Evolutionary conservation across 805 yeast species (phyloP), one percentile per base, ranked within the genome.

Genomic region (Schwanniomyces sp.): DNA sequence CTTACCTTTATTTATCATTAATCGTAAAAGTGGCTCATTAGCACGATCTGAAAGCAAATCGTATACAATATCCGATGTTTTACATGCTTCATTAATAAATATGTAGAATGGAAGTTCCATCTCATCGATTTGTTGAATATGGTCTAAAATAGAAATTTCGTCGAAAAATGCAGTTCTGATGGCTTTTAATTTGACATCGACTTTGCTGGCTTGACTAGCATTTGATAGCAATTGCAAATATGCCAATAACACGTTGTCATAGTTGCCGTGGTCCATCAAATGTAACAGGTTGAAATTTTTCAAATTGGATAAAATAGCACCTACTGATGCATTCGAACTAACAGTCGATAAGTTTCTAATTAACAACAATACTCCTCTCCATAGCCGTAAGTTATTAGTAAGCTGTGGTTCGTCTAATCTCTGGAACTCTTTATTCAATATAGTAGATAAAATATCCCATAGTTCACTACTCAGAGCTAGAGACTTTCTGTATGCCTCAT

Each of bases 351-450:
- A 52, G 53, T 80, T 81, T 49, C 86, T 62, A 26, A 73, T 62
- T n/a, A 81, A 46, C n/a, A 82, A 51, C 1, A 80, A 46, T 0
- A 73, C 52, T 1, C 83, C 86, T 54, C 85, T 64, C 3, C 75
- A 46, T 2, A 74, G 51, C 38, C 85, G 62, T 6, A 64, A 25
- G 25, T 57, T 54, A 6, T 48, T 34, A 2, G 45, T 37, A 12
- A 40, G 36, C 6, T 28, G 25, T 2, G 53, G 44, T 12, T 43
- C 44, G 6, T 16, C 28, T 9, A 32, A 7, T 5, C 41, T 24
- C 4, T 43, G 46, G 10, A 49, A 47, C 18, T 57, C 43, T 4
- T 40, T 42, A 11, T 48, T 44, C 29, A 56, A 16, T 3, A 47
- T 41, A 21, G 48, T 51, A 11, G 43, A 41, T 17, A 51, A 41